Conservation (phyloP, 441 rosid genomes). For the Populus hybrid region DNA sequence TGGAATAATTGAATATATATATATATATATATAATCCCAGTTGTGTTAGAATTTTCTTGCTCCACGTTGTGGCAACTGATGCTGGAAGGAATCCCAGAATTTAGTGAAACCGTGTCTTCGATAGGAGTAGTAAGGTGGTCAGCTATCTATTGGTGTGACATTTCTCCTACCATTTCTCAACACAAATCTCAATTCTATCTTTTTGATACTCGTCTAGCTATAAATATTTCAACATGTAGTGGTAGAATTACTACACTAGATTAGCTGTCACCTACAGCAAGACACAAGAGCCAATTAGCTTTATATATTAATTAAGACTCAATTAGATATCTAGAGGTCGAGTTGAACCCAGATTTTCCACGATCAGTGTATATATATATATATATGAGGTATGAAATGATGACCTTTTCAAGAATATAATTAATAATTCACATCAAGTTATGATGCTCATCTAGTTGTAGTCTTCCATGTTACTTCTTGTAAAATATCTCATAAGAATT, state of each 20-base stretch:
- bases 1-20: not conserved
- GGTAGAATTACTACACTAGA: not conserved
- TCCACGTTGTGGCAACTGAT: not conserved
- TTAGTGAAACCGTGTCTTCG: not conserved
- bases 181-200: not conserved
- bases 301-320: too few species aligned
- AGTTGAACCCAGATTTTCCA: not conserved
- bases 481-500: too few species aligned
- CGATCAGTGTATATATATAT: not conserved
- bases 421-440: not conserved
- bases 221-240: not conserved
- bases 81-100: not conserved
- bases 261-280: slow-evolving; percentile 1
- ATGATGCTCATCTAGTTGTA: not conserved
- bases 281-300: not conserved
- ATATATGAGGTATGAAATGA: not conserved
- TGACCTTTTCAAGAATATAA: not conserved
- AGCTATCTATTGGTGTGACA: slow-evolving; percentile 8
- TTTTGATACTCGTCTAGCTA: not conserved
- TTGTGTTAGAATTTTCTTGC: not conserved
- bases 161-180: slow-evolving; percentile 17
- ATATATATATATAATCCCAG: not conserved
- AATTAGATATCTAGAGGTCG: not conserved
- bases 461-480: not conserved
- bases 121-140: slow-evolving; percentile 5